Conservation (phyloP, 495 filamentous ascomycete genomes). For the Annulohypoxylon maeteangense region DNA sequence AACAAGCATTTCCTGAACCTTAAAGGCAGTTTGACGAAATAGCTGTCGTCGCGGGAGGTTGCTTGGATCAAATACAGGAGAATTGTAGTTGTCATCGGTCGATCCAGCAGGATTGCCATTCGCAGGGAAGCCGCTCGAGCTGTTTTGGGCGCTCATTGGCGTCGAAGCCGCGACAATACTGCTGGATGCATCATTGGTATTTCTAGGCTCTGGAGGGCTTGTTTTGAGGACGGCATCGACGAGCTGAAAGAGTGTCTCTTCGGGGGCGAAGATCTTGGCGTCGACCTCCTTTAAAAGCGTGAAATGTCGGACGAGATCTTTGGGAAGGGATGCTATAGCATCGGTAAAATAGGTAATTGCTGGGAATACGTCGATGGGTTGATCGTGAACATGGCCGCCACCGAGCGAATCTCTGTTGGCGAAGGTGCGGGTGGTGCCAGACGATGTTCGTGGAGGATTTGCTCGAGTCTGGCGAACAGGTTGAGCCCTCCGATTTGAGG, state of each 20-base stretch:
- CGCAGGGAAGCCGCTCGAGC: conserved; percentile 51
- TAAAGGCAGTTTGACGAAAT: conserved; percentile 66
- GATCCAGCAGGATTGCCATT: conserved; percentile 49
- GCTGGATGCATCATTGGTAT: conserved; percentile 55
- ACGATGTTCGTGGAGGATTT: conserved; percentile 61
- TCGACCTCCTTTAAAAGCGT: conserved; percentile 96
- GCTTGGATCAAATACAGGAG: conserved; percentile 57
- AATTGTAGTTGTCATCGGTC: conserved; percentile 51
- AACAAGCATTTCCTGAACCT: conserved; percentile 79
- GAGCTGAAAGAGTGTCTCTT: conserved; percentile 75
- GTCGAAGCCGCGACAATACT: conserved; percentile 54
- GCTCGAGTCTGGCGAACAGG: conserved; percentile 69
- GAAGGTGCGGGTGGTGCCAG: conserved; percentile 54
- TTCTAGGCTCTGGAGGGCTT: conserved; percentile 59
- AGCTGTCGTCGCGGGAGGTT: conserved; percentile 70
- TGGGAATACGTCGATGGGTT: conserved; percentile 79
- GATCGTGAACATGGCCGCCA: conserved; percentile 54
- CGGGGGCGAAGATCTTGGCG: conserved; percentile 85
- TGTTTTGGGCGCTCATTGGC: conserved; percentile 57
- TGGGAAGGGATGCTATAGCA: conserved; percentile 88
- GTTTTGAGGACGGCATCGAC: conserved; percentile 73
- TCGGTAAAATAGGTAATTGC: conserved; percentile 95
- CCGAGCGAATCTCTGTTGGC: conserved; percentile 54
- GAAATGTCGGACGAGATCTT: conserved; percentile 94
- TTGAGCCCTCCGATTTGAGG: conserved; percentile 64